Percentiles rank a stretch among this genome's conserved stretches.
Conservation (phyloP, 805 yeast genomes). For the Clavispora carvajalis region DNA sequence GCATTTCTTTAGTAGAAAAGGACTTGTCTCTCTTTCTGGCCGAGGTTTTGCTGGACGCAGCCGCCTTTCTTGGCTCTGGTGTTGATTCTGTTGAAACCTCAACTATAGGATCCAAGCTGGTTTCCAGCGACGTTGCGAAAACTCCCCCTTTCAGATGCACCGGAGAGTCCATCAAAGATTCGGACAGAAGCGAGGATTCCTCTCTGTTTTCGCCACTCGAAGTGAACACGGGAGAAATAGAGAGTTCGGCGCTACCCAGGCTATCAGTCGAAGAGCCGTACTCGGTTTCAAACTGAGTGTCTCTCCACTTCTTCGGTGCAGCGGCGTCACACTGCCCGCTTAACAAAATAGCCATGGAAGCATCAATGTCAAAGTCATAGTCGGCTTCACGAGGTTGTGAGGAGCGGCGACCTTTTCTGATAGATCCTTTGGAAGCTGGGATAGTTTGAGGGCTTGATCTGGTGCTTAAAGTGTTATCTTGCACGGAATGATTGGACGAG, state of each 20-base stretch:
- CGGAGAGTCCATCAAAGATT: slow-evolving; percentile 17
- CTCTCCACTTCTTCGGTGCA: background rate
- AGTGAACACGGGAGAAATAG: slow-evolving; percentile 34
- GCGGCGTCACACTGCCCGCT: background rate
- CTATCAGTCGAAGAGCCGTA: slow-evolving; percentile 40
- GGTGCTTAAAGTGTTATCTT: slow-evolving; percentile 1
- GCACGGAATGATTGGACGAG: background rate
- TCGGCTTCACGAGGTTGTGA: slow-evolving; percentile 1
- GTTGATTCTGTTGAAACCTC: slow-evolving; percentile 18
- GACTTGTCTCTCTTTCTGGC: background rate
- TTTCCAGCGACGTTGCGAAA: slow-evolving; percentile 4
- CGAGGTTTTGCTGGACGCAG: background rate
- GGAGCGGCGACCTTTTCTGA: background rate
- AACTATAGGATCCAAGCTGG: slow-evolving; percentile 18
- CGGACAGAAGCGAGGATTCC: slow-evolving; percentile 35
- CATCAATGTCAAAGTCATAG: slow-evolving; percentile 39
- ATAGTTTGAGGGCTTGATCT: slow-evolving; percentile 2
- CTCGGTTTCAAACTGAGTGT: slow-evolving; percentile 3
- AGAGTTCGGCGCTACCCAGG: slow-evolving; percentile 29
- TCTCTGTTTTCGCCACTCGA: slow-evolving; percentile 25
- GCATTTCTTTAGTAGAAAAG: background rate
- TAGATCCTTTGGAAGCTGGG: background rate
- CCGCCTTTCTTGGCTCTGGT: slow-evolving; percentile 10
- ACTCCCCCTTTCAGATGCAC: slow-evolving; percentile 5
- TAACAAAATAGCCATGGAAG: slow-evolving; percentile 41